These are phyloP conservation scores for Globisporangium heterothallicum DNA, from an alignment of 352 stramenopile species.

Conservation along the genomic window DNA sequence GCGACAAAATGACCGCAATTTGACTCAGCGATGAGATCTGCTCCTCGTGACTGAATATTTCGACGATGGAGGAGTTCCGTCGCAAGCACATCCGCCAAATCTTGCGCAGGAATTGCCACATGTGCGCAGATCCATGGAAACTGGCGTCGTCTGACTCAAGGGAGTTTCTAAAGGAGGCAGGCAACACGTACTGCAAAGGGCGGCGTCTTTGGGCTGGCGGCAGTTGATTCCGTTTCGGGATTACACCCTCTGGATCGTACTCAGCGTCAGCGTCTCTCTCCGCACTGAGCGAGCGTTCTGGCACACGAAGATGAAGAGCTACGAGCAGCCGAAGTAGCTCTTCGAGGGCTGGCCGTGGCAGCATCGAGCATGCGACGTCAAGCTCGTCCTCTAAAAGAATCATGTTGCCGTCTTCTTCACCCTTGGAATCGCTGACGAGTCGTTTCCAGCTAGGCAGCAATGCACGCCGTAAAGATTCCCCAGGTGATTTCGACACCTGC, in stretches of 20 bases:
- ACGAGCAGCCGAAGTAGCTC: conserved; percentile 7
- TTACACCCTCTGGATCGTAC: neutral
- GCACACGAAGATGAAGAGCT: conserved; percentile 2
- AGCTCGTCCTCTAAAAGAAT: conserved; percentile 5
- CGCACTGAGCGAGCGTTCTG: too few relatives aligned
- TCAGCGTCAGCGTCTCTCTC: neutral
- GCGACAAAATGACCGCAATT: neutral
- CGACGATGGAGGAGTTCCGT: neutral
- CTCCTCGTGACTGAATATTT: neutral
- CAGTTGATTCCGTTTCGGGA: neutral
- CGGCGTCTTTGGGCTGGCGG: neutral
- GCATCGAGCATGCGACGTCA: conserved; percentile 1
- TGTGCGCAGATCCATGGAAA: conserved; percentile 20
- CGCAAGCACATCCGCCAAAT: conserved; percentile 10
- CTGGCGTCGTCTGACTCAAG: conserved; percentile 19
- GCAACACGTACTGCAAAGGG: conserved; percentile 6
- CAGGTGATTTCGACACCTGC: neutral
- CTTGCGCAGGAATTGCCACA: conserved; percentile 24
- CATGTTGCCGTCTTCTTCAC: conserved; percentile 4
- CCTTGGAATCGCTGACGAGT: neutral
- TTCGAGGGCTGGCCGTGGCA: neutral
- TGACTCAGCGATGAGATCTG: neutral
- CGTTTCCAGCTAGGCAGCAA: conserved; percentile 10
- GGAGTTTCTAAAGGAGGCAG: conserved; percentile 11
- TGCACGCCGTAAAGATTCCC: neutral